Percentiles rank a stretch among this genome's conserved stretches.
These are phyloP conservation scores for Paecilomyces variotii DNA, from an alignment of 2,329 filamentous ascomycete genomes.

Conservation along the genomic window DNA sequence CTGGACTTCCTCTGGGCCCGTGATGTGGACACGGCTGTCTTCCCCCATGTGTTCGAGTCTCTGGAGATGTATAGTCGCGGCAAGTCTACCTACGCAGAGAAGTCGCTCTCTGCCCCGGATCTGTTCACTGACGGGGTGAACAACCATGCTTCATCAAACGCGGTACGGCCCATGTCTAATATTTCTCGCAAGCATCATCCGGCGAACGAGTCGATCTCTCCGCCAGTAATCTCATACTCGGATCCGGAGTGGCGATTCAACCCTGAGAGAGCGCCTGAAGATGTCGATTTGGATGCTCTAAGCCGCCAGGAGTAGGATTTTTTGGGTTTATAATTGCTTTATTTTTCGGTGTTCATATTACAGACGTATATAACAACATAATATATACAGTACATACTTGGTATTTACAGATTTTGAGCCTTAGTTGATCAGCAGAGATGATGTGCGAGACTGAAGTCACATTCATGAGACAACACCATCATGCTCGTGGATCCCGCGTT, in stretches of 20 bases:
- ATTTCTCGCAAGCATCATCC: background rate
- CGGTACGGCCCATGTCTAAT: background rate
- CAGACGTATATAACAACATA: background rate
- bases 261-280: slow-evolving; percentile 4
- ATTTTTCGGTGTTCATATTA: background rate
- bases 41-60: slow-evolving; percentile 84
- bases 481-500: too few relatives aligned
- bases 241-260: slow-evolving; percentile 6
- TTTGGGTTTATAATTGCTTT: background rate
- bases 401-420: too few relatives aligned
- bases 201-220: background rate
- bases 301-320: background rate
- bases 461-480: too few relatives aligned
- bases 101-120: background rate
- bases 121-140: background rate
- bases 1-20: slow-evolving; percentile 92
- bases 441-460: too few relatives aligned
- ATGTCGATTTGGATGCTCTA: slow-evolving; percentile 5
- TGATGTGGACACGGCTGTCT: slow-evolving; percentile 76
- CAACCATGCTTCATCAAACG: background rate
- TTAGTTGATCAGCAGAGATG: too few relatives aligned
- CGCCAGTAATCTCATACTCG: background rate
- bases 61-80: slow-evolving; percentile 55
- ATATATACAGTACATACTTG: background rate
- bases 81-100: slow-evolving; percentile 3